phyloP scores from a whole-genome alignment of 2,329 filamentous ascomycete species.

The Lecanoromycetidae sp. region DNA sequence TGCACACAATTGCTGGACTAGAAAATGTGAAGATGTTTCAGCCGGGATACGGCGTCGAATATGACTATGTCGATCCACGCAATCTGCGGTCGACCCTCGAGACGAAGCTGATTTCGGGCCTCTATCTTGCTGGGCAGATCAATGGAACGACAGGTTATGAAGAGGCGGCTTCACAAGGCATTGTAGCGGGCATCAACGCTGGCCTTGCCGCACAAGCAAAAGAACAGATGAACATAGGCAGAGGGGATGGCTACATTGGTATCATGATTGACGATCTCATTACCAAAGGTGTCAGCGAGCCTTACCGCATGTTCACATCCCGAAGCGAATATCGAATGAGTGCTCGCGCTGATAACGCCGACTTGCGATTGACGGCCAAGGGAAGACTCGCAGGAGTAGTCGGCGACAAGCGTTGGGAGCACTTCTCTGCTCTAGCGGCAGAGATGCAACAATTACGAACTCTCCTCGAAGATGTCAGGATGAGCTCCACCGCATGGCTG shows the following conservation, averaged over 20 bases:
- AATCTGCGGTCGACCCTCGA: constrained; percentile 80
- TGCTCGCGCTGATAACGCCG: constrained; percentile 85
- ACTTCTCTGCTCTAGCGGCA: constrained; percentile 51
- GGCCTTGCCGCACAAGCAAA: constrained; percentile 63
- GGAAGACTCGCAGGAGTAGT: constrained; percentile 69
- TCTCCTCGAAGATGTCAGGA: constrained; percentile 45
- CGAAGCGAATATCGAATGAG: constrained; percentile 93
- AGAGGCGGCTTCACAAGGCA: constrained; percentile 86
- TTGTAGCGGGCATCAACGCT: constrained; percentile 88
- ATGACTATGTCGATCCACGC: constrained; percentile 94
- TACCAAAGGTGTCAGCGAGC: constrained; percentile 92
- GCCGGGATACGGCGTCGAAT: constrained; percentile 92
- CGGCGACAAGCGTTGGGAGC: constrained; percentile 62
- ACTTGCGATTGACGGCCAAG: constrained; percentile 67
- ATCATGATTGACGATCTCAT: constrained; percentile 98
- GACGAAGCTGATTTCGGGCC: constrained; percentile 77
- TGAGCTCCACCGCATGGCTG: constrained; percentile 55
- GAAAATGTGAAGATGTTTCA: constrained; percentile 88
- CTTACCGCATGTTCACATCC: constrained; percentile 96
- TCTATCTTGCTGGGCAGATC: constrained; percentile 92
- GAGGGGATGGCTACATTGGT: constrained; percentile 89
- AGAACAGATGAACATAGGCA: constrained; percentile 53
- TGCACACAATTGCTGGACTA: constrained; percentile 78
- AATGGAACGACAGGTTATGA: constrained; percentile 98
- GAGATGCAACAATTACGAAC: constrained; percentile 56